Base-by-base conservation (phyloP, 805 yeast species). In the Torulaspora microellipsoides region DNA sequence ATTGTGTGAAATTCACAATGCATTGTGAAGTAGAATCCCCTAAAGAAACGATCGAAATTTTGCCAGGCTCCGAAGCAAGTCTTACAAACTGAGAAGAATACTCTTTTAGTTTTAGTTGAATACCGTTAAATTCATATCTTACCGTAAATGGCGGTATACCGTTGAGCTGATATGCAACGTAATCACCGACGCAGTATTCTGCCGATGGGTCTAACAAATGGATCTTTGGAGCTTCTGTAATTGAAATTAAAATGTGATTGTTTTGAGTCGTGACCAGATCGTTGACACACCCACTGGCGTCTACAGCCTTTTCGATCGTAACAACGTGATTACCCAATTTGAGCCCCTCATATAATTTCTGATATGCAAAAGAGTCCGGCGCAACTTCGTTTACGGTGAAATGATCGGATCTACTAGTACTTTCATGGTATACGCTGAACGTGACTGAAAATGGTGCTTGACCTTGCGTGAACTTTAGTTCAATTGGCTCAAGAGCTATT, bases 101-200 rank as follows among this genome's bases (percentile, higher is more conserved):
- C 64, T 76, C 76, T 23, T 72, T 72, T 0, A 93, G 82, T 47
- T 71, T 76, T 51, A 83, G 80, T 28, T 65, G 63, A 25, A 70
- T 67, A 1, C 75, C 83, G 53, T 85, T 82, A 67, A 91, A 90
- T 23, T 74, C 74, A 60, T 93, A 93, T 39, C 70, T 76, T 4
- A 95, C 75, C 1, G 75, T 75, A 60, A 88, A 88, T 15, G 96
- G 96, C 0, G 95, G 78, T 3, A 77, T 69, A 2, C 98, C 98
- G 12, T 77, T 76, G 49, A 91, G 64, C 48, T 82, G 76, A 59
- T 86, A 86, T 1, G 83, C 73, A 20, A 93, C 77, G 47, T 85
- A 83, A 49, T 91, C 98, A 9, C 99, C 99, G 23, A 91, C 95
- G 74, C 99, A 93, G 57, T 81, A 83, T 55, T 83, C 76, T 2